Evolutionary conservation across 306 rosid species (phyloP).

Genomic region (Inga oerstediana): DNA sequence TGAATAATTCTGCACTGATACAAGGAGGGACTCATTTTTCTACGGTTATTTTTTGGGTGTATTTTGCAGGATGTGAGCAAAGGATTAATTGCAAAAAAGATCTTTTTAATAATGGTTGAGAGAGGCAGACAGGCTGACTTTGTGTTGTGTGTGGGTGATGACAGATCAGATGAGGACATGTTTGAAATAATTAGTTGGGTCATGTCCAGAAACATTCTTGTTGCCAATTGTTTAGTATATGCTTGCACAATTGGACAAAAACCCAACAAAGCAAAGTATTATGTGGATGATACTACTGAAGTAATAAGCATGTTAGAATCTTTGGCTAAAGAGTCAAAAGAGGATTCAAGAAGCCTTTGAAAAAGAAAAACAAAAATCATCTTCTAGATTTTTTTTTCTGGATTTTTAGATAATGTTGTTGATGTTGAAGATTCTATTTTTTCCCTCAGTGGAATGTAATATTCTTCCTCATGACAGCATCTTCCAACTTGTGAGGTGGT

Average conservation of each 20-base stretch:
- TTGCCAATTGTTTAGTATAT: constrained; percentile 56
- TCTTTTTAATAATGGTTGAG: constrained; percentile 65
- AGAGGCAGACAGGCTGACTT: constrained; percentile 70
- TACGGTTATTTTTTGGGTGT: not conserved
- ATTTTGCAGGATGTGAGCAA: constrained; percentile 73
- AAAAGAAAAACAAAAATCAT: not conserved
- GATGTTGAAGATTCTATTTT: constrained; percentile 5
- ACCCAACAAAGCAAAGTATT: constrained; percentile 84
- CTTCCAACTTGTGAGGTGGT: constrained; percentile 36
- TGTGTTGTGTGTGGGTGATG: constrained; percentile 83
- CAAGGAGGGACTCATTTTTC: constrained; percentile 4
- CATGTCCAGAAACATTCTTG: constrained; percentile 56
- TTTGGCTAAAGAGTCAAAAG: constrained; percentile 63
- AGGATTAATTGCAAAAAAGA: constrained; percentile 69
- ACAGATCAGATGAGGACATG: constrained; percentile 96
- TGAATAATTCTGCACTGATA: not conserved
- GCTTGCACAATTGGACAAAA: constrained; percentile 85
- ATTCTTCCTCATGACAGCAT: constrained; percentile 37
- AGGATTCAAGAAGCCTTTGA: constrained; percentile 31
- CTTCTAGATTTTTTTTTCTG: constrained; percentile 26
- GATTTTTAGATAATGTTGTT: constrained; percentile 20
- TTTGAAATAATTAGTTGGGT: constrained; percentile 64
- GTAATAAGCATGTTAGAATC: constrained; percentile 69
- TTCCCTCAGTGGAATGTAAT: constrained; percentile 38
- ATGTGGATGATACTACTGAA: constrained; percentile 64